A percentile compares a stretch with the other conserved stretches of the same genome.
Conservation (phyloP, 2,329 filamentous ascomycete species). For the Phyllosticta citrichinensis region DNA sequence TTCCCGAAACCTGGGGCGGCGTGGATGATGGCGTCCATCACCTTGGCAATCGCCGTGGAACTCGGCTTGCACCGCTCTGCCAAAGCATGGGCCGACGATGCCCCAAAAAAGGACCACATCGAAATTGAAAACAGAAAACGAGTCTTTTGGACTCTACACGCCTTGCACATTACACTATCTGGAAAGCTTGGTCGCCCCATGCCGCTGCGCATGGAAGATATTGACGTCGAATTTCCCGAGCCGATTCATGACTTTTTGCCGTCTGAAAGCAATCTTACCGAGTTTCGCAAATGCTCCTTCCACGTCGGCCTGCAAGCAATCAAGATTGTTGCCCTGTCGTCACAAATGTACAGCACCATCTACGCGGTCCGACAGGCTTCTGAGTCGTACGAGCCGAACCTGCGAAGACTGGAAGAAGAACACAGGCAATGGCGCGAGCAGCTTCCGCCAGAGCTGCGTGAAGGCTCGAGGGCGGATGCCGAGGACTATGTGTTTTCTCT, state of each 20-base stretch:
- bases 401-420: conserved; percentile 56
- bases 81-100: conserved; percentile 44
- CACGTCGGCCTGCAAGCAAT: conserved; percentile 56
- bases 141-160: conserved; percentile 63
- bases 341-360: conserved; percentile 68
- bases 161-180: conserved; percentile 57
- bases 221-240: conserved; percentile 68
- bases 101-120: conserved; percentile 40
- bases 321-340: conserved; percentile 54
- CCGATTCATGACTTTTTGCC: conserved; percentile 61
- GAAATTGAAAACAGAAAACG: conserved; percentile 70
- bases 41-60: conserved; percentile 62
- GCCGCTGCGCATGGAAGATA: conserved; percentile 61
- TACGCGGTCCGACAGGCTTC: conserved; percentile 59
- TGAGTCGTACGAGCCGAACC: conserved; percentile 51
- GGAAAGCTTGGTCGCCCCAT: conserved; percentile 71
- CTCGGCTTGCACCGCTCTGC: conserved; percentile 64
- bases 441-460: conserved; percentile 52
- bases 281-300: conserved; percentile 52
- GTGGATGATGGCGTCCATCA: conserved; percentile 55
- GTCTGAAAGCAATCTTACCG: conserved; percentile 32
- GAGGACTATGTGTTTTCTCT: conserved; percentile 39
- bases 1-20: conserved; percentile 73
- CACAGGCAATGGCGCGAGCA: conserved; percentile 53
- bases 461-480: conserved; percentile 33